A percentile compares a stretch with the other conserved stretches of the same genome.
These are phyloP conservation scores for Suillus sp. DNA, from an alignment of 768 basidiomycete genomes.

Conservation along the genomic window DNA sequence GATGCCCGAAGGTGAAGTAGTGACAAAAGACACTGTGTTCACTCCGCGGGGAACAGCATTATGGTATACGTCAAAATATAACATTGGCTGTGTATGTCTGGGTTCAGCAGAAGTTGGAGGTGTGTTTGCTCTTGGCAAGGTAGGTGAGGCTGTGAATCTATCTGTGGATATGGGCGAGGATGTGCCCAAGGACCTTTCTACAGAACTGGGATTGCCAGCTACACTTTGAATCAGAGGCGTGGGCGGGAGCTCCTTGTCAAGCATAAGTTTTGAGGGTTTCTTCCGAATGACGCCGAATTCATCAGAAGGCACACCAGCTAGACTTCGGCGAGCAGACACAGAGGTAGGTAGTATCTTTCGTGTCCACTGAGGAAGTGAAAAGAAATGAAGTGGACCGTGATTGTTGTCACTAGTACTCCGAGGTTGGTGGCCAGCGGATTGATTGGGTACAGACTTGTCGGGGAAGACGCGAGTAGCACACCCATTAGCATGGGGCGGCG, in stretches of 20 bases:
- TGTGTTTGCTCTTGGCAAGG: background rate
- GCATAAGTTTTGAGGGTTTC: conserved; percentile 19
- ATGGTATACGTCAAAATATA: conserved; percentile 62
- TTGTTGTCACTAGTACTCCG: conserved; percentile 38
- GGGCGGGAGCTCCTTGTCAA: conserved; percentile 55
- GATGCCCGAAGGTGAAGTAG: conserved; percentile 26
- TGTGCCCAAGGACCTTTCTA: background rate
- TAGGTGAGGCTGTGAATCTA: background rate
- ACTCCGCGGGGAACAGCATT: conserved; percentile 49
- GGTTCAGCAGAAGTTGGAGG: conserved; percentile 25
- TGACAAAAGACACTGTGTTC: conserved; percentile 50
- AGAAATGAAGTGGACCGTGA: conserved; percentile 46
- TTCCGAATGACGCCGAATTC: conserved; percentile 29
- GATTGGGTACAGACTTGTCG: conserved; percentile 52
- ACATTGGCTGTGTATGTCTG: conserved; percentile 52
- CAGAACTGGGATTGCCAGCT: background rate
- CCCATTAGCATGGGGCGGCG: conserved; percentile 40
- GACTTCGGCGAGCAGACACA: conserved; percentile 32
- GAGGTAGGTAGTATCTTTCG: conserved; percentile 46
- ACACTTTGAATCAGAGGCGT: conserved; percentile 37
- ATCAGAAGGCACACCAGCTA: conserved; percentile 24
- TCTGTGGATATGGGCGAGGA: background rate
- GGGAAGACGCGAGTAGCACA: conserved; percentile 38
- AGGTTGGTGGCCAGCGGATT: conserved; percentile 41
- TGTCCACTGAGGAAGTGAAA: conserved; percentile 67